Evolutionary conservation across 208 protist genomes (phyloP).

Genomic region (Crithidia thermophila): DNA sequence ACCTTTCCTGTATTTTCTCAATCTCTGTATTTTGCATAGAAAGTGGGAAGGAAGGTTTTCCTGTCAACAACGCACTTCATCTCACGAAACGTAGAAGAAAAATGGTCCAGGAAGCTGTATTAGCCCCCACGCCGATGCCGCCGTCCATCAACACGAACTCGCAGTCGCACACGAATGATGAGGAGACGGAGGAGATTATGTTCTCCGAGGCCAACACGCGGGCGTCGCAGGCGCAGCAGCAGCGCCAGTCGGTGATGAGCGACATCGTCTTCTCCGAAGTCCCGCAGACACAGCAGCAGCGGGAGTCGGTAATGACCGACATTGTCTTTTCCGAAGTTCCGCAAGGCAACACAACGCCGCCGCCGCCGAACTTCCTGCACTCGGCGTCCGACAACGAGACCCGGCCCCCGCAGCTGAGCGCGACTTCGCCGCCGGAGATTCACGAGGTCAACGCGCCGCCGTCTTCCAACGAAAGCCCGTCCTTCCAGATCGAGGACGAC

Average conservation of each 20-base stretch:
- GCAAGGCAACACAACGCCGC: no score
- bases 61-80: slow-evolving; percentile 7
- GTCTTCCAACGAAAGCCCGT: slow-evolving; percentile 1
- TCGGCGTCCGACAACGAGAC: no score
- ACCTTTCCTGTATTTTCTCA: neutral
- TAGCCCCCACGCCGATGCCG: slow-evolving; percentile 7
- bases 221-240: neutral
- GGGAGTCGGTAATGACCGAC: no score
- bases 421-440: no score
- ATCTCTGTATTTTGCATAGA: no score
- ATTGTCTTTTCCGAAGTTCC: no score
- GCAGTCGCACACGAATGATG: slow-evolving; percentile 1
- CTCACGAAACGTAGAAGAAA: slow-evolving; percentile 7
- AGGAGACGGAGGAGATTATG: slow-evolving; percentile 3
- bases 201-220: slow-evolving; percentile 10
- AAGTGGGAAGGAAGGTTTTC: no score
- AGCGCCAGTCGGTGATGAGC: neutral
- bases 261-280: slow-evolving; percentile 4
- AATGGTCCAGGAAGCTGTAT: slow-evolving; percentile 1
- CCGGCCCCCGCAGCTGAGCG: neutral
- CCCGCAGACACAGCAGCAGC: no score
- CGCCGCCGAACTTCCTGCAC: no score
- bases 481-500: neutral
- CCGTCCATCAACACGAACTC: slow-evolving; percentile 12
- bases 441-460: no score